These are phyloP conservation scores for Clarireedia hainanense DNA, from an alignment of 2,329 filamentous ascomycete species.

Conservation along the genomic window DNA sequence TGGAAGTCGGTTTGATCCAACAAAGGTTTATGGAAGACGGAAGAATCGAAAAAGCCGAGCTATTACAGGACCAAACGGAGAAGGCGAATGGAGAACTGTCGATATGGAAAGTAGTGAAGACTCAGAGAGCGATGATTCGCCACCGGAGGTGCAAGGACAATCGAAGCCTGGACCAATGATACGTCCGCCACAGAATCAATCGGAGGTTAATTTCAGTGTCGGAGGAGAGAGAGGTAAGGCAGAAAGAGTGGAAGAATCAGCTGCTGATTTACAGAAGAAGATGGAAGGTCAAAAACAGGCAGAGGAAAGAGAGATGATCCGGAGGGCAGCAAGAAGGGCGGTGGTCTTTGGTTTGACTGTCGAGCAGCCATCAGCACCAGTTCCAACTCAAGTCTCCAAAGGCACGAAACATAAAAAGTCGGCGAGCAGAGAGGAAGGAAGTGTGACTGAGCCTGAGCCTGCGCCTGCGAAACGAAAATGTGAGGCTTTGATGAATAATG, in stretches of 20 bases:
- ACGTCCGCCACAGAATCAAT: conserved; percentile 8
- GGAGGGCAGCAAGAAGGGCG: conserved; percentile 14
- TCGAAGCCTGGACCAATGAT: conserved; percentile 2
- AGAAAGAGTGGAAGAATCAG: conserved; percentile 44
- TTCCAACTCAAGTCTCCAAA: not conserved
- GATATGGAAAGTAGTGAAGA: conserved; percentile 41
- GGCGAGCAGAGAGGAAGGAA: not conserved
- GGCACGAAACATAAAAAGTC: conserved; percentile 3
- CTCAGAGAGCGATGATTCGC: not conserved
- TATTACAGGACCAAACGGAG: conserved; percentile 29
- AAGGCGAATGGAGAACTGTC: conserved; percentile 35
- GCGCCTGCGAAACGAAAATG: not conserved
- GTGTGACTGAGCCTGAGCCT: not conserved
- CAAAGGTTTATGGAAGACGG: conserved; percentile 36
- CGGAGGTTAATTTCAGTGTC: conserved; percentile 44
- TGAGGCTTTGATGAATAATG: conserved; percentile 6
- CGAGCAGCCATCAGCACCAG: not conserved
- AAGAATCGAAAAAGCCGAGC: conserved; percentile 37
- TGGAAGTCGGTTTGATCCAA: conserved; percentile 36
- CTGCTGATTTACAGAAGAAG: conserved; percentile 42
- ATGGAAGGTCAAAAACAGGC: conserved; percentile 18
- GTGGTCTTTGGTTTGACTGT: conserved; percentile 16
- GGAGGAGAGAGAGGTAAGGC: conserved; percentile 47
- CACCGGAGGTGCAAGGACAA: not conserved
- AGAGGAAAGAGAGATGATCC: conserved; percentile 15